Evolutionary conservation across 768 basidiomycete genomes (phyloP).

Genomic region (Trametes coccinea): DNA sequence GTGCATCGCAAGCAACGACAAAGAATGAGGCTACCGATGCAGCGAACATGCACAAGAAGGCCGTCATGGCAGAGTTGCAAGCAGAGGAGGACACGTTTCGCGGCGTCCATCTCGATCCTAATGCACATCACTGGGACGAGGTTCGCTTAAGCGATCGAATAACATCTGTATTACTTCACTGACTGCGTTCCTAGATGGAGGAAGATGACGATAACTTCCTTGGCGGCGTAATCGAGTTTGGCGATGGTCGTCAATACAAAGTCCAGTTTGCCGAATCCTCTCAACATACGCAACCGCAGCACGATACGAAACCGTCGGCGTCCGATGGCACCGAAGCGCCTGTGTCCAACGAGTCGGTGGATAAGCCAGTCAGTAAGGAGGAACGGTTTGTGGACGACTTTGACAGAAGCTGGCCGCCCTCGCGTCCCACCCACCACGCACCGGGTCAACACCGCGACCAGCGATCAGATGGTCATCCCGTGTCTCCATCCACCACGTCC

Average conservation of each 20-base stretch:
- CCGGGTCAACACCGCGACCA: conserved; percentile 41
- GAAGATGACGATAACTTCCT: conserved; percentile 91
- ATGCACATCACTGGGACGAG: conserved; percentile 98
- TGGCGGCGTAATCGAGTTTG: conserved; percentile 91
- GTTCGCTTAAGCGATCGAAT: conserved; percentile 45
- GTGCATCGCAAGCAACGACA: conserved; percentile 24
- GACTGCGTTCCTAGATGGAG: conserved; percentile 50
- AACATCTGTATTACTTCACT: not conserved
- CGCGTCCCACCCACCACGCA: conserved; percentile 45
- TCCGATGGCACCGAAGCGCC: conserved; percentile 2
- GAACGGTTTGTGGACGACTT: conserved; percentile 93
- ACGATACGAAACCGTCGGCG: conserved; percentile 5
- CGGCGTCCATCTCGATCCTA: conserved; percentile 90
- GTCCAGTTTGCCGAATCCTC: conserved; percentile 53
- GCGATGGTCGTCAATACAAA: conserved; percentile 90
- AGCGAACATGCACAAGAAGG: conserved; percentile 56
- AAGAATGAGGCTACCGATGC: conserved; percentile 52
- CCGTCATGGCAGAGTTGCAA: conserved; percentile 68
- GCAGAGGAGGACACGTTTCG: conserved; percentile 94
- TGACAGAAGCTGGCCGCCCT: conserved; percentile 94
- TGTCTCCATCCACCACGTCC: conserved; percentile 38
- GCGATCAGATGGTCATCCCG: conserved; percentile 36
- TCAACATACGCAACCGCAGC: conserved; percentile 34
- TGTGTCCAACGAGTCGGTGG: conserved; percentile 14
- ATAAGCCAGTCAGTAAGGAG: conserved; percentile 70